These are phyloP conservation scores for Chaetomidium leptoderma DNA, from an alignment of 495 filamentous ascomycete species.

Conservation along the genomic window DNA sequence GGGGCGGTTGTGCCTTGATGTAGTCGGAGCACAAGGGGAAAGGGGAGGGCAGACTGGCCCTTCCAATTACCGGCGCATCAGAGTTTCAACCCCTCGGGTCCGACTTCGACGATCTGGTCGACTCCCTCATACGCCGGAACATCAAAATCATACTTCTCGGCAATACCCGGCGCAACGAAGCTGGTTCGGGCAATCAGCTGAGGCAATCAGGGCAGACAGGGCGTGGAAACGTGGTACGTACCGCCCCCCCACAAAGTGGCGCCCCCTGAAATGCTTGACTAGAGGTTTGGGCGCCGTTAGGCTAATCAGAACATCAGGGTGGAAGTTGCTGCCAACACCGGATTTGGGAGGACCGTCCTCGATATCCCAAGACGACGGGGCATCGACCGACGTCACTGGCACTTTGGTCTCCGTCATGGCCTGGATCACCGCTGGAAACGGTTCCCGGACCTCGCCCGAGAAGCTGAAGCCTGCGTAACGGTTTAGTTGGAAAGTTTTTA, in stretches of 20 bases:
- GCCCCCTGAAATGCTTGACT: slow-evolving; percentile 72
- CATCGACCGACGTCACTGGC: slow-evolving; percentile 84
- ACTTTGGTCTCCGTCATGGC: slow-evolving; percentile 66
- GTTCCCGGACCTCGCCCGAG: slow-evolving; percentile 83
- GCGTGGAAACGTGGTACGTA: slow-evolving; percentile 30
- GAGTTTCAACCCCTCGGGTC: slow-evolving; percentile 54
- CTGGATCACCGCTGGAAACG: slow-evolving; percentile 75
- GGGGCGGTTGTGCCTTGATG: slow-evolving; percentile 45
- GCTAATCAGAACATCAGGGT: slow-evolving; percentile 74
- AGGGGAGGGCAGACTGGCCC: background rate
- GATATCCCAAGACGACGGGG: slow-evolving; percentile 91
- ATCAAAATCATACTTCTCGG: slow-evolving; percentile 82
- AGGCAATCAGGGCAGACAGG: background rate
- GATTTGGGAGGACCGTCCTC: slow-evolving; percentile 72
- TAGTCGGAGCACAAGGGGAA: slow-evolving; percentile 19
- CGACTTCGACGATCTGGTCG: slow-evolving; percentile 84
- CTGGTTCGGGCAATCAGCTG: slow-evolving; percentile 39
- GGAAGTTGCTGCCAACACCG: slow-evolving; percentile 75
- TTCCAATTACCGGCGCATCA: slow-evolving; percentile 27
- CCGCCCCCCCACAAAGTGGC: slow-evolving; percentile 85
- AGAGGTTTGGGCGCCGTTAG: slow-evolving; percentile 95
- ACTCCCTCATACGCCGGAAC: slow-evolving; percentile 79
- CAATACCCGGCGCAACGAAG: slow-evolving; percentile 74
- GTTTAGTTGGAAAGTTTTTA: background rate
- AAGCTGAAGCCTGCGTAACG: slow-evolving; percentile 72